Percentiles rank a stretch among this genome's conserved stretches.
These are phyloP conservation scores for Phoma sp. DNA, from an alignment of 2,329 filamentous ascomycete genomes.

Conservation along the genomic window DNA sequence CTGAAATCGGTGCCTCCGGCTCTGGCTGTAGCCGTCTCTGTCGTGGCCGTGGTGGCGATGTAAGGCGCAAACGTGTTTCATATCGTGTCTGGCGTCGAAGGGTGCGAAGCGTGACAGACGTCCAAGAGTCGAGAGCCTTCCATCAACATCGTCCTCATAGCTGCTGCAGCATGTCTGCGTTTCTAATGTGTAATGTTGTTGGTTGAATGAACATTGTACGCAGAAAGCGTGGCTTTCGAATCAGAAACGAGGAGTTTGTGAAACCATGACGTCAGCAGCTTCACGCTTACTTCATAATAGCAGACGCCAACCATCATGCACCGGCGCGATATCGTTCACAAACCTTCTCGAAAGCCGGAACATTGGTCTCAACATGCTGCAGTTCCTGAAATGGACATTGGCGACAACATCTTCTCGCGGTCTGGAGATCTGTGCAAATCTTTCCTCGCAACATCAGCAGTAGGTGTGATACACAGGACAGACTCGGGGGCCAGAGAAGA, in stretches of 20 bases:
- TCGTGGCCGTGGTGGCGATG: slow-evolving; percentile 1
- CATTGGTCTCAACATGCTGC: background rate
- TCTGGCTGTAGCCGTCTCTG: background rate
- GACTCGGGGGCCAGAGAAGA: background rate
- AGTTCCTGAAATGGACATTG: background rate
- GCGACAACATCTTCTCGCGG: background rate
- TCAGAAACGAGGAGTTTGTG: background rate
- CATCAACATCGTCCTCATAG: background rate
- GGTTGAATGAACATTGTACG: too few species aligned
- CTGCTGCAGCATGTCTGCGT: background rate
- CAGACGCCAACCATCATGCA: background rate
- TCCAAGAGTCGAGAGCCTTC: background rate
- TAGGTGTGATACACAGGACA: background rate
- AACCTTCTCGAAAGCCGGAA: too few species aligned
- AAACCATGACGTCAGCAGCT: background rate
- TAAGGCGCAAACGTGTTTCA: slow-evolving; percentile 3
- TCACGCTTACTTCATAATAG: background rate
- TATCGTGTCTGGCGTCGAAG: slow-evolving; percentile 3
- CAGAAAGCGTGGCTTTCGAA: too few species aligned
- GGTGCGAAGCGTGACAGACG: slow-evolving; percentile 8
- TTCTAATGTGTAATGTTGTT: background rate
- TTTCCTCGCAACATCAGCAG: background rate
- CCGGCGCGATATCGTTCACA: too few species aligned
- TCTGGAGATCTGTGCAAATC: background rate
- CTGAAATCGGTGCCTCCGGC: background rate